Base-by-base conservation (phyloP, 1,139 yeast species). In the Debaryomyces psychrophilus region DNA sequence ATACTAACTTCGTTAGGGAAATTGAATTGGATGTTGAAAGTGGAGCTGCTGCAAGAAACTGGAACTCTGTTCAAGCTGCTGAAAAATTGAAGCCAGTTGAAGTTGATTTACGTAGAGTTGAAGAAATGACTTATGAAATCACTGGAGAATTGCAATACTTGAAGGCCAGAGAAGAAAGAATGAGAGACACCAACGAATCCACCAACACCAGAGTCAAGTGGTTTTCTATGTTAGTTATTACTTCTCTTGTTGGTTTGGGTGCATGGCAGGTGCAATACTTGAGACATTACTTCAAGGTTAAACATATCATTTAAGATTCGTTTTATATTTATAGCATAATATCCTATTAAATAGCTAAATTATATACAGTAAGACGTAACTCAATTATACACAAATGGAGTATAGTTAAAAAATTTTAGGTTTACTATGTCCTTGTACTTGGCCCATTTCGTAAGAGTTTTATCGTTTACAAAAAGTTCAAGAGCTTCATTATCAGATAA, bases 41-140 rank as follows among this genome's bases (percentile, higher is more conserved):
- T 54, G 99, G 99, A 28, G 88, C 97, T 45, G 90, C 92, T 58
- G 98, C 98, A 34, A 85, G 98, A 69, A 98, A 93, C 70, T 93
- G 98, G 98, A 90, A 90, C 64, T 90, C 95, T 23, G 76, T 90
- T 53, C 97, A 92, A 72, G 92, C 96, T 34, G 81, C 88, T 40
- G 98, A 92, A 68, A 89, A 90, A 65, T 83, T 93, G 68, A 89
- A 87, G 71, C 98, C 99, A 8, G 82, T 86, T 41, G 99, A 93
- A 68, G 84, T 90, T 45, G 96, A 89, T 60, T 77, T 93, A 65
- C 84, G 92, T 66, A 84, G 88, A 63, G 74, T 92, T 50, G 92
- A 89, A 65, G 96, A 87, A 62, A 69, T 89, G 69, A 82, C 95
- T 43, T 85, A 81, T 51, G 98, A 93, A 71, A 81, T 93, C 58